These are phyloP conservation scores for Hypoxylon sp. DNA, from an alignment of 2,329 filamentous ascomycete genomes.

Conservation along the genomic window DNA sequence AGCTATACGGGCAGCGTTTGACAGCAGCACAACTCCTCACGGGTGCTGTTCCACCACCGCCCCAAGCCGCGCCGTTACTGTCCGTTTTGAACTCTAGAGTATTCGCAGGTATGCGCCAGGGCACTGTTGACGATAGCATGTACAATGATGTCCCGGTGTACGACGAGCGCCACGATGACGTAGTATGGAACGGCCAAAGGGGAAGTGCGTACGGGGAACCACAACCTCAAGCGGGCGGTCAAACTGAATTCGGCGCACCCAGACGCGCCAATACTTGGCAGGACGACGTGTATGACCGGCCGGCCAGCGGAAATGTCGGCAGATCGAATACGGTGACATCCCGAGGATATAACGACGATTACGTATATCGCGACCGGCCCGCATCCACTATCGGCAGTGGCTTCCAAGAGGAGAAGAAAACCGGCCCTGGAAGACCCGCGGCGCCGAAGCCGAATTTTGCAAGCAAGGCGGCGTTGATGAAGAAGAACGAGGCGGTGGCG, in stretches of 20 bases:
- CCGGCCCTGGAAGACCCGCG: constrained; percentile 81
- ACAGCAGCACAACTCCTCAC: constrained; percentile 86
- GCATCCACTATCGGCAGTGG: constrained; percentile 62
- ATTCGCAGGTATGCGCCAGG: constrained; percentile 77
- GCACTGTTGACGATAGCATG: constrained; percentile 73
- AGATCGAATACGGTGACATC: constrained; percentile 68
- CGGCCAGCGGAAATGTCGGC: constrained; percentile 58
- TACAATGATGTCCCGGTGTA: constrained; percentile 97
- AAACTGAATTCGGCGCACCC: constrained; percentile 70
- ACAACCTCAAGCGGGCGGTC: constrained; percentile 43
- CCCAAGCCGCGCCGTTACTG: constrained; percentile 87
- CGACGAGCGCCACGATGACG: constrained; percentile 84
- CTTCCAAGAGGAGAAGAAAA: constrained; percentile 60
- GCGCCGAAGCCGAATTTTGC: constrained; percentile 91
- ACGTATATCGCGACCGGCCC: constrained; percentile 59
- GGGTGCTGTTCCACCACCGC: constrained; percentile 82
- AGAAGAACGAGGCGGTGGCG: constrained; percentile 87
- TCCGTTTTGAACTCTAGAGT: constrained; percentile 85
- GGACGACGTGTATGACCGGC: constrained; percentile 80
- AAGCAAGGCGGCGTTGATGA: constrained; percentile 69
- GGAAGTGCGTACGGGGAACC: constrained; percentile 73
- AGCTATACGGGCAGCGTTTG: constrained; percentile 88
- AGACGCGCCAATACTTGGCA: constrained; percentile 79
- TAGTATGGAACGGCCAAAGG: constrained; percentile 84
- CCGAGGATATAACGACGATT: constrained; percentile 60